Evolutionary conservation across 305 asterid genomes (phyloP), one percentile per base, ranked within the genome.

Genomic region (Solanum chacoense): DNA sequence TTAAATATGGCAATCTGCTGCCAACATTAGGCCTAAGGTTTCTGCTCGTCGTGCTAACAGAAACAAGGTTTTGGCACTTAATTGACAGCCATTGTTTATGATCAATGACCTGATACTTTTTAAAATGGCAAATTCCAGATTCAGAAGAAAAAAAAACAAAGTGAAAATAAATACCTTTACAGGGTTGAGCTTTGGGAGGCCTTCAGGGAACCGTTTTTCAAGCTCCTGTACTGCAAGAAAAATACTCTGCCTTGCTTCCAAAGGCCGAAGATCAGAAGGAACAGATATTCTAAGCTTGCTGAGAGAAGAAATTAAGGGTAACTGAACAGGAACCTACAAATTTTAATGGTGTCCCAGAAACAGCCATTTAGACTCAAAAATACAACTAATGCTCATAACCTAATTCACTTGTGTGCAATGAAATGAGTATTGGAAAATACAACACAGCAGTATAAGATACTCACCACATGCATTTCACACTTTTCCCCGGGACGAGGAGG

Each of bases 381-480:
- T 50, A 83, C 73, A 29, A 83, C 86, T 83, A 10, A 45, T 83
- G 31, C 73, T 83, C 86, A 42, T 4, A 29, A 40, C 14, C 26
- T 42, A 42, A 26, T 42, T 28, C 37, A 38, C 86, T 42, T 26
- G 37, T 80, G 67, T 80, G 26, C 72, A 83, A 29, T 29, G n/a
- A 83, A 45, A 18, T 29, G 40, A 8, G 16, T 80, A 28, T 5
- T 11, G 8, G 31, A 83, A 83, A 83, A 45, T 83, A 45, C 71
- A 45, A 81, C 28, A 81, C 69, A 45, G 29, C 71, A 81, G 38
- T 81, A 81, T 81, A 42, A 18, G 65, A 69, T 29, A 83, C 73
- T 50, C 86, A 97, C 99, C 98, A 97, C 99, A 89, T 96, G 99
- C 99, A 97, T 96, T 94, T 97, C 99, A 73, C 98, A 98, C 92